A percentile compares a stretch with the other conserved stretches of the same genome.
Conservation (phyloP, 1,284 basidiomycete genomes). For the Trametes versicolor region DNA sequence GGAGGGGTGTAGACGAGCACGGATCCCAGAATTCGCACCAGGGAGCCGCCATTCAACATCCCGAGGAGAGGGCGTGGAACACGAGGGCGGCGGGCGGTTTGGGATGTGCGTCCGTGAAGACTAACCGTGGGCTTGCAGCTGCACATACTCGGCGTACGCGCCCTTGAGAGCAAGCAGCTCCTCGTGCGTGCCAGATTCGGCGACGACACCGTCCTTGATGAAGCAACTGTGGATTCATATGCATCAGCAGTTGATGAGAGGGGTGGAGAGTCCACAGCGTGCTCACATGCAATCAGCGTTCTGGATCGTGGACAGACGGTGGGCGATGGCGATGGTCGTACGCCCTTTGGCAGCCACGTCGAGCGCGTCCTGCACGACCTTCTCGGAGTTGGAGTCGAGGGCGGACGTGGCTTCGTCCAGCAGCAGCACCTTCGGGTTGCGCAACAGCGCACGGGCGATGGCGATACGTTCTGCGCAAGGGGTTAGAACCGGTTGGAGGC, state of each 20-base stretch:
- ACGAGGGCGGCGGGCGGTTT: neutral
- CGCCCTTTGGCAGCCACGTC: constrained; percentile 93
- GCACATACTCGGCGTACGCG: constrained; percentile 89
- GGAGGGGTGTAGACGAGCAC: neutral
- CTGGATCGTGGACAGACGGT: constrained; percentile 93
- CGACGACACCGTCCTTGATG: constrained; percentile 89
- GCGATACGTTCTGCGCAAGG: constrained; percentile 84
- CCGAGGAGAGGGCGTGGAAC: neutral
- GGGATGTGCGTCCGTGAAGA: neutral
- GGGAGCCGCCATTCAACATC: neutral
- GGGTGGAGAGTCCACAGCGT: constrained; percentile 12
- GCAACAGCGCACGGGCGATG: constrained; percentile 92
- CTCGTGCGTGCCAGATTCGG: constrained; percentile 90
- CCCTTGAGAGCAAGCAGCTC: constrained; percentile 78
- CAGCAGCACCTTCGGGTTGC: constrained; percentile 92
- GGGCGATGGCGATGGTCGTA: constrained; percentile 94
- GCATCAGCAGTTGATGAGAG: neutral
- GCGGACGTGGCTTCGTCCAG: constrained; percentile 95
- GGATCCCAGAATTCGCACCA: neutral
- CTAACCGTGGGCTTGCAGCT: constrained; percentile 67
- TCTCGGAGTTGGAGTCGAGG: constrained; percentile 93
- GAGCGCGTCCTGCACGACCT: constrained; percentile 93
- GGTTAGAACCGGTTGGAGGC: neutral
- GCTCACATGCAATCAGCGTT: constrained; percentile 92
- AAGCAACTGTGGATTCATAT: constrained; percentile 72